Percentiles rank a stretch among this genome's conserved stretches.
phyloP scores from a whole-genome alignment of 306 rosid species.

The Oxytropis ochrocephala region DNA sequence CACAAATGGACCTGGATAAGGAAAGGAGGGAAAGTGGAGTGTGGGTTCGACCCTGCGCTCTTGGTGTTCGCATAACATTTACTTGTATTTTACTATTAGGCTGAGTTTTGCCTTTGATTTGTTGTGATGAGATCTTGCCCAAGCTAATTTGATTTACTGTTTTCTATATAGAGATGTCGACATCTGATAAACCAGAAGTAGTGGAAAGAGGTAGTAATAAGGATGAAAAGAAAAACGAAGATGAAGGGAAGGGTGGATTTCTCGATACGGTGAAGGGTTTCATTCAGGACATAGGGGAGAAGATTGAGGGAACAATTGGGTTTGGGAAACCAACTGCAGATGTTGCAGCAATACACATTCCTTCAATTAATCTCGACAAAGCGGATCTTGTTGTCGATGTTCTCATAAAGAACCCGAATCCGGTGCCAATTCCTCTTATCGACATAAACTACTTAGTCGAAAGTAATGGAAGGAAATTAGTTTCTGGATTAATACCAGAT shows the following conservation, averaged over 20 bases:
- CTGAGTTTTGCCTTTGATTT: background rate
- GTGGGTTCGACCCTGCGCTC: too few relatives aligned
- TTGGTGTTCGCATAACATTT: too few relatives aligned
- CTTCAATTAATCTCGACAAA: conserved; percentile 53
- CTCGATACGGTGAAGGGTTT: conserved; percentile 61
- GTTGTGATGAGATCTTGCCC: background rate
- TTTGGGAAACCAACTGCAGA: conserved; percentile 86
- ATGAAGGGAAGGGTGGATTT: conserved; percentile 55
- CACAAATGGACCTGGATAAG: too few relatives aligned
- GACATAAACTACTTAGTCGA: conserved; percentile 73
- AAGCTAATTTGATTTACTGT: background rate
- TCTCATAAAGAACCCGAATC: conserved; percentile 71
- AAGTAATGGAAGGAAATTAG: conserved; percentile 69
- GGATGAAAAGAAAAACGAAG: conserved; percentile 34
- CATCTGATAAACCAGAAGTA: conserved; percentile 40
- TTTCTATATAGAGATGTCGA: conserved; percentile 35
- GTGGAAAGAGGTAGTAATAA: conserved; percentile 39
- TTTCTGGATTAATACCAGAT: conserved; percentile 81
- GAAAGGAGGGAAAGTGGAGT: too few relatives aligned
- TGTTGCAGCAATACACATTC: conserved; percentile 53
- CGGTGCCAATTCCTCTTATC: conserved; percentile 67
- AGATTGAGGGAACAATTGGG: conserved; percentile 62
- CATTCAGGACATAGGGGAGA: conserved; percentile 71
- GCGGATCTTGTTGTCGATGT: conserved; percentile 67
- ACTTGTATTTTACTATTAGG: too few relatives aligned